phyloP scores from a whole-genome alignment of 2,329 filamentous ascomycete species.

The Colletotrichum liaoningense region DNA sequence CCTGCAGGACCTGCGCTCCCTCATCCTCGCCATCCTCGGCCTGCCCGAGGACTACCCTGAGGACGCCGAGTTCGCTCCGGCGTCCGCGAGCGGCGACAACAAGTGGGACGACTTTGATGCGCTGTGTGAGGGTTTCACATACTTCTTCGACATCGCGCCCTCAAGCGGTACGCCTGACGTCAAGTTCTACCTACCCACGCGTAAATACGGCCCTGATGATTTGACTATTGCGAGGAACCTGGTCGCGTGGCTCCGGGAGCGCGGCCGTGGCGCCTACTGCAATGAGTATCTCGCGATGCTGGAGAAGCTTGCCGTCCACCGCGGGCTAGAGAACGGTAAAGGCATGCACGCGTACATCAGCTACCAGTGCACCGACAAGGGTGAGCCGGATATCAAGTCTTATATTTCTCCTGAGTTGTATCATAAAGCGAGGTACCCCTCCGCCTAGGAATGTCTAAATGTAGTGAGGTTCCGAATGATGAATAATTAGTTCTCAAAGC shows the following conservation, averaged over 20 bases:
- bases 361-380: not conserved
- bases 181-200: constrained; percentile 14
- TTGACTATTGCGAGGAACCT: constrained; percentile 1
- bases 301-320: constrained; percentile 1
- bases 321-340: constrained; percentile 24
- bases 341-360: constrained; percentile 22
- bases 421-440: too few relatives aligned
- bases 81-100: too few relatives aligned
- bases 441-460: too few relatives aligned
- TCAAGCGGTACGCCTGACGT: not conserved
- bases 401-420: not conserved
- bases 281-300: not conserved
- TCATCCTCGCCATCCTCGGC: too few relatives aligned
- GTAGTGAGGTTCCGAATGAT: too few relatives aligned
- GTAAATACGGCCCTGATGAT: constrained; percentile 13
- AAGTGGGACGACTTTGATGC: too few relatives aligned
- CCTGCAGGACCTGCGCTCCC: too few relatives aligned
- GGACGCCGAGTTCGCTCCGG: too few relatives aligned
- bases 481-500: too few relatives aligned
- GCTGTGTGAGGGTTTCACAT: not conserved
- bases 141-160: not conserved
- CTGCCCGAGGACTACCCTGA: too few relatives aligned
- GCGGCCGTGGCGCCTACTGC: too few relatives aligned
- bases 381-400: not conserved
- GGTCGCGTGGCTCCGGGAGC: too few relatives aligned